These are phyloP conservation scores for Pterulicium gracile DNA, from an alignment of 1,284 basidiomycete species.

Conservation along the genomic window DNA sequence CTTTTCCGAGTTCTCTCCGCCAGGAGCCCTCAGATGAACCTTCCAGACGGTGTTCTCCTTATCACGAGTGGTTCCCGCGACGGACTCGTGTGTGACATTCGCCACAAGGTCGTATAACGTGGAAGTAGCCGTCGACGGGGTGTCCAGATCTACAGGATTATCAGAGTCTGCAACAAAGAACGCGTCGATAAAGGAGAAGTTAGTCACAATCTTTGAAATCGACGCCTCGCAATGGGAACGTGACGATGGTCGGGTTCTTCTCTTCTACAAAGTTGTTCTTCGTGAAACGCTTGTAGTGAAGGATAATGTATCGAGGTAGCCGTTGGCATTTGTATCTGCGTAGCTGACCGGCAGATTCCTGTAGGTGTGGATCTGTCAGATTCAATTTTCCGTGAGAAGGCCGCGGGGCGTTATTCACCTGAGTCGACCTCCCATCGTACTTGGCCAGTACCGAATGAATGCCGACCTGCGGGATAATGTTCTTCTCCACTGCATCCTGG, in stretches of 20 bases:
- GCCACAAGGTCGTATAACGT: conserved; percentile 90
- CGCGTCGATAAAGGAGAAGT: conserved; percentile 9
- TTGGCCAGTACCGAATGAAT: conserved; percentile 89
- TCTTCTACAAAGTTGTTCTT: conserved; percentile 97
- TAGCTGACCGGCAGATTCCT: conserved; percentile 82
- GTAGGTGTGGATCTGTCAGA: too few species aligned
- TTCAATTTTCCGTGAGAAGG: too few species aligned
- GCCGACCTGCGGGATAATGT: conserved; percentile 96
- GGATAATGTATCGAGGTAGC: conserved; percentile 86
- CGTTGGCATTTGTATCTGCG: conserved; percentile 83
- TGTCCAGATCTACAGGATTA: conserved; percentile 62
- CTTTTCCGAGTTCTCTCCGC: conserved; percentile 77
- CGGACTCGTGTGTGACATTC: conserved; percentile 91
- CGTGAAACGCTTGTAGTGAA: conserved; percentile 97
- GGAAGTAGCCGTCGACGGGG: conserved; percentile 42
- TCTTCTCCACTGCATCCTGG: conserved; percentile 91
- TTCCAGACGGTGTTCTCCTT: conserved; percentile 89
- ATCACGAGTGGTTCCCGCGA: conserved; percentile 86
- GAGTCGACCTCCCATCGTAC: conserved; percentile 87
- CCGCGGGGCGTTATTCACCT: too few species aligned
- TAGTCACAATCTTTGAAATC: conserved; percentile 83
- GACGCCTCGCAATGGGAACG: conserved; percentile 88
- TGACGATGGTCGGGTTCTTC: conserved; percentile 98
- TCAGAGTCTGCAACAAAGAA: not conserved
- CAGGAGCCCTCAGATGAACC: conserved; percentile 75